Base-by-base conservation (phyloP, 1,284 basidiomycete genomes). In the Amylostereum areolatum region DNA sequence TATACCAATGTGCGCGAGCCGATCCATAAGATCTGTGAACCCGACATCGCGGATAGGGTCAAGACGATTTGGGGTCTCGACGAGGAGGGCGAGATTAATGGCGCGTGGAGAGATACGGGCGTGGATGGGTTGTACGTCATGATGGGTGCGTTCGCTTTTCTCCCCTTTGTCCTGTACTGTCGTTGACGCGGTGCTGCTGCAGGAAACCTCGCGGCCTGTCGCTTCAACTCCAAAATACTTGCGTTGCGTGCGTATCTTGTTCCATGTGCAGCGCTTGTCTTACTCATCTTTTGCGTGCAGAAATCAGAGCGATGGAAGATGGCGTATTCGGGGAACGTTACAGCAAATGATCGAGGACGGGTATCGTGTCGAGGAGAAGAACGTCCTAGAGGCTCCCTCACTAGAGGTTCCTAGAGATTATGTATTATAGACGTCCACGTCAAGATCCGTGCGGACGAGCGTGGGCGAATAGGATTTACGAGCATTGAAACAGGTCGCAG, bases 261-360 rank as follows among this genome's bases (percentile, higher is more conserved):
- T 48, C 40, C 47, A 28, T 42, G 4, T 37, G 8, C 47, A 3
- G 7, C 34, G 11, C 4, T 27, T 9, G 47, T 5, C 46, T 12
- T 46, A 29, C 31, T 51, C 12, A 43, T 32, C n/a, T 32, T 37
- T 32, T 32, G 45, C 49, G 3, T 47, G 29, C 55, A 78, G 77
- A 80, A 62, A 81, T 84, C 59, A 76, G 82, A 56, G 79, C 78
- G 4, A 75, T 78, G 52, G 74, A 80, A 56, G 75, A 78, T 53
- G 74, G 73, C 1, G 52, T 75, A 7, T 76, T 78, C 53, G 73
- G 72, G 7, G 64, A 67, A 46, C 65, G 76, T 48, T 80, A 75
- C 51, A 51, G 50, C 34, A n/a, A 35, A 35, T 9, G 34, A 35
- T 9, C n/a, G 34, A 35, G n/a, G 34, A 18, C n/a, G 34, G 8